A percentile compares a stretch with the other conserved stretches of the same genome.
These are phyloP conservation scores for Ganoderma lingzhi DNA, from an alignment of 1,284 basidiomycete genomes.

Conservation along the genomic window DNA sequence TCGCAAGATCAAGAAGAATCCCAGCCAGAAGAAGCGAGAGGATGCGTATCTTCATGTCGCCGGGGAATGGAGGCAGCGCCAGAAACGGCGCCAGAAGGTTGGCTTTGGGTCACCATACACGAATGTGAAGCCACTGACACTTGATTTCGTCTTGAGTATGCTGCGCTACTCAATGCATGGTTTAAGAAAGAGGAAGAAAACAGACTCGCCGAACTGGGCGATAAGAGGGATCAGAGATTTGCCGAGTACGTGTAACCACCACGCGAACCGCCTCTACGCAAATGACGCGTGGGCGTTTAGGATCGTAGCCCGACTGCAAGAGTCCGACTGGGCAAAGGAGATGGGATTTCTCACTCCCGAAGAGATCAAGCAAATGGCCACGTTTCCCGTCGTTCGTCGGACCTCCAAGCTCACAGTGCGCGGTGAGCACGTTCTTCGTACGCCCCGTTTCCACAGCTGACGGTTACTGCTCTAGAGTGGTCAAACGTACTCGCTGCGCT, in stretches of 20 bases:
- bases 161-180: background rate
- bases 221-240: background rate
- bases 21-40: background rate
- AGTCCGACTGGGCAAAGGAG: slow-evolving; percentile 7
- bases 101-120: background rate
- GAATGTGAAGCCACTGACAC: too few species aligned
- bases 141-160: background rate
- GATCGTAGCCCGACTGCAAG: slow-evolving; percentile 1
- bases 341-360: background rate
- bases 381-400: slow-evolving; percentile 10
- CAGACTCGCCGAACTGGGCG: background rate
- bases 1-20: background rate
- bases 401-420: slow-evolving; percentile 6
- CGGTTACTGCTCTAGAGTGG: slow-evolving; percentile 3
- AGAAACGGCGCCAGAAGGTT: background rate
- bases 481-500: background rate
- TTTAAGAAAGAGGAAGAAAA: background rate
- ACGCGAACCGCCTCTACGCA: background rate
- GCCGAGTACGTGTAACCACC: background rate
- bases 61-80: background rate
- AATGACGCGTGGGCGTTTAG: background rate
- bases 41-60: background rate
- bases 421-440: background rate
- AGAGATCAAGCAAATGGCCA: slow-evolving; percentile 1
- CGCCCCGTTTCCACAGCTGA: too few species aligned